Conservation (phyloP, 768 basidiomycete genomes). For the Postia placenta region DNA sequence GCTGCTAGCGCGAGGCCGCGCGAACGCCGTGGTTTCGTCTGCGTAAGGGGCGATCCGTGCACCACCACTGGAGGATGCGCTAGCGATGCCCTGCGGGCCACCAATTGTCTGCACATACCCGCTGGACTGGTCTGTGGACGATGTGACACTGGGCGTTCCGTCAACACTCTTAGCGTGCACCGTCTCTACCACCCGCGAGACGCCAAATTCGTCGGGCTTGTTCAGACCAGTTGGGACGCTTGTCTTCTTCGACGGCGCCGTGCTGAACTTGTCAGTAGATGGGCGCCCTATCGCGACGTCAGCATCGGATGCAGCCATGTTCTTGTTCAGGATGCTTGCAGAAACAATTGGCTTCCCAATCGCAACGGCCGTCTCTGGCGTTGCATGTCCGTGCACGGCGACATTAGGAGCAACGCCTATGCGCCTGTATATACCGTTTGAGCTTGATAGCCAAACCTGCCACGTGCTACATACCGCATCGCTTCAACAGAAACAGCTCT, state of each 20-base stretch:
- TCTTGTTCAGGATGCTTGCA: background rate
- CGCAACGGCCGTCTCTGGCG: background rate
- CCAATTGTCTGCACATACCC: slow-evolving; percentile 19
- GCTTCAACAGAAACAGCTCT: slow-evolving; percentile 73
- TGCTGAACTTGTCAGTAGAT: slow-evolving; percentile 23
- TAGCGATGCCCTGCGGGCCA: slow-evolving; percentile 4
- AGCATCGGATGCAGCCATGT: slow-evolving; percentile 3
- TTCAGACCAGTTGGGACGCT: slow-evolving; percentile 11
- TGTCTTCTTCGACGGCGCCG: slow-evolving; percentile 17
- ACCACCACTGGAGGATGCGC: background rate
- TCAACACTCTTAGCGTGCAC: slow-evolving; percentile 13
- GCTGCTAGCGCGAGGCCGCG: slow-evolving; percentile 26
- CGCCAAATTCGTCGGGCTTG: slow-evolving; percentile 21
- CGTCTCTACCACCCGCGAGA: background rate
- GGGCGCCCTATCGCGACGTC: slow-evolving; percentile 6
- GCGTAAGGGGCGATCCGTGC: slow-evolving; percentile 5
- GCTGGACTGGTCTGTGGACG: background rate
- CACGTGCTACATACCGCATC: slow-evolving; percentile 38
- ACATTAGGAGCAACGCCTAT: slow-evolving; percentile 42
- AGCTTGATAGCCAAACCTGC: too few relatives aligned
- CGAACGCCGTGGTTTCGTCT: slow-evolving; percentile 4
- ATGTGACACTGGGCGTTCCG: background rate
- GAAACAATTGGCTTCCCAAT: slow-evolving; percentile 5
- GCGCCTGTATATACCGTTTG: slow-evolving; percentile 28
- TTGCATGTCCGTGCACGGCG: slow-evolving; percentile 11